Evolutionary conservation across 75 land plant species (phyloP), one percentile per base, ranked within the genome.

Genomic region (Larix kaempferi): DNA sequence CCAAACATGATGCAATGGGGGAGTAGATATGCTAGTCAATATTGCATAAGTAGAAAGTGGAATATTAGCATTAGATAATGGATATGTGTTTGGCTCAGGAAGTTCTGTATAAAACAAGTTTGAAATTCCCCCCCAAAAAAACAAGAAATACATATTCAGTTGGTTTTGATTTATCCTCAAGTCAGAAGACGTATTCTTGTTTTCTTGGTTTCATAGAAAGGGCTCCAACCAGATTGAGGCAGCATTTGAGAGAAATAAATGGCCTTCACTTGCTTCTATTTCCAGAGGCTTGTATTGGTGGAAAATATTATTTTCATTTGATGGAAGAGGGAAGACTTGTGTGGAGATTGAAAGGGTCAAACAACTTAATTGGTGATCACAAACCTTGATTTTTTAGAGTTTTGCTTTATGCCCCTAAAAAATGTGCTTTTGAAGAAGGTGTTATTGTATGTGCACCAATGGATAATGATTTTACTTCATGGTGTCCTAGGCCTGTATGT

Each of bases 351-450:
- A 69, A 49, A 66, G 71, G 66, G 12, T 56, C 63, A 37, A 57
- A 37, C 16, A 37, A 60, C n/a, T 26, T 60, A 8, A 60, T 17
- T 44, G 55, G 71, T 26, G 35, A 44, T 56, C 55, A 56, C 13
- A 78, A 82, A 52, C 56, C 76, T 39, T 93, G 94, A 76, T 86
- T 85, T 57, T 57, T 95, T 67, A 84, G 88, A 77, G 89, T 89
- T 69, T 66, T 79, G 82, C 74, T 95, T 69, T 89, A 82, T 76
- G 94, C 92, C 22, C 78, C 79, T 56, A 86, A 84, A 60, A 87
- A 85, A 84, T 96, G 98, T 26, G 73, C 71, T 77, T 88, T 91
- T 79, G 94, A 95, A 82, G 89, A 84, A 69, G 98, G 96, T 55
- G 93, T 91, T 54, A 73, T 86, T 33, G 82, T 95, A 41, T 93